Conservation (phyloP, 2,329 filamentous ascomycete genomes). For the Aspergillus candidus region DNA sequence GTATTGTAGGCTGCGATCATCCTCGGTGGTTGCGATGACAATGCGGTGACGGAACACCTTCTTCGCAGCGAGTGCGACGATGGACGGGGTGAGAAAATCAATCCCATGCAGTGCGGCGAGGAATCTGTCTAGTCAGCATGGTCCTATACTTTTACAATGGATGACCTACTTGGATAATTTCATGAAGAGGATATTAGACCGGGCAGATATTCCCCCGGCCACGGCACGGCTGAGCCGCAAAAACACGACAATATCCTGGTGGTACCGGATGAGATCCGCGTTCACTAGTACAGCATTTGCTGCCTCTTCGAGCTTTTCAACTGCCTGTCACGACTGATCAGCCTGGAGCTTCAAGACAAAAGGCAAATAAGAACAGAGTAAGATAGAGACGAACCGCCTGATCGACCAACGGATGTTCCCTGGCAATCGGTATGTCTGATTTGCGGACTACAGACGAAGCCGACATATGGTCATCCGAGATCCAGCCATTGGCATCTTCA, state of each 20-base stretch:
- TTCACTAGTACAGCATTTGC: constrained; percentile 56
- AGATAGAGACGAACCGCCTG: constrained; percentile 14
- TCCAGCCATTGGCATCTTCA: constrained; percentile 52
- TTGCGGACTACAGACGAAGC: constrained; percentile 34
- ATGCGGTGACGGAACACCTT: constrained; percentile 89
- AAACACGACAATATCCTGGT: constrained; percentile 82
- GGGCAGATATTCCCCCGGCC: constrained; percentile 67
- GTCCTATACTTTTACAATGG: not conserved
- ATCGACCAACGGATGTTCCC: constrained; percentile 17
- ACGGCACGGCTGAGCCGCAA: constrained; percentile 83
- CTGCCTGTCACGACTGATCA: constrained; percentile 24
- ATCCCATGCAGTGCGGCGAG: constrained; percentile 77
- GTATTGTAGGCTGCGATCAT: constrained; percentile 88
- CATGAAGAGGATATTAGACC: constrained; percentile 71
- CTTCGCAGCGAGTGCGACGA: constrained; percentile 72
- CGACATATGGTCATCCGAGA: constrained; percentile 31
- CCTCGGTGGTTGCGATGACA: constrained; percentile 58
- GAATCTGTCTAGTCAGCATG: constrained; percentile 15
- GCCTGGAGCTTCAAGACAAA: not conserved
- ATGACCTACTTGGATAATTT: constrained; percentile 53
- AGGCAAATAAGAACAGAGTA: not conserved
- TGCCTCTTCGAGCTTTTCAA: constrained; percentile 57
- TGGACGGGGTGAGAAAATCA: constrained; percentile 73
- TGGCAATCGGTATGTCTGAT: constrained; percentile 13
- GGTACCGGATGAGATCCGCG: constrained; percentile 74